Percentiles rank a stretch among this genome's conserved stretches.
Evolutionary conservation across 768 basidiomycete genomes (phyloP).

Genomic region (Tubosaeta sp.): DNA sequence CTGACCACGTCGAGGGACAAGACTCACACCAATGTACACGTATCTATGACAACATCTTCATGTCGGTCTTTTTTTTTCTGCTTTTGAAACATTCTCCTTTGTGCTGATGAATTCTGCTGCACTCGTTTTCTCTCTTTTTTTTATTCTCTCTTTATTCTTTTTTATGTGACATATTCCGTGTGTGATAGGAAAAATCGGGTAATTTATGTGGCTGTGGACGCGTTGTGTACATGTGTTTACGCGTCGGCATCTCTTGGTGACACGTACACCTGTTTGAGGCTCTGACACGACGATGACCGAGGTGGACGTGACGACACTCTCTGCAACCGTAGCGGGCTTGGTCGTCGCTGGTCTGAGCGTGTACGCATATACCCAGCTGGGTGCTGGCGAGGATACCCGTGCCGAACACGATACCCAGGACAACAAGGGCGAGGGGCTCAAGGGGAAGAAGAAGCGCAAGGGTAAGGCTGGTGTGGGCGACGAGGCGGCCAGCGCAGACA

Average conservation of each 20-base stretch:
- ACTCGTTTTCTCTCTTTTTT: background rate
- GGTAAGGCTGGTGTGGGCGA: background rate
- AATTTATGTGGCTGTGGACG: background rate
- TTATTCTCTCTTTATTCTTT: background rate
- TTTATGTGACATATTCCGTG: background rate
- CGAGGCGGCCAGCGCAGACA: too few relatives aligned
- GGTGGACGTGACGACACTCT: constrained; percentile 21
- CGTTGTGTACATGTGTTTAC: constrained; percentile 29
- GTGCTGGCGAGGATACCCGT: background rate
- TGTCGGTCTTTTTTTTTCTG: background rate
- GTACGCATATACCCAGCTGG: constrained; percentile 14
- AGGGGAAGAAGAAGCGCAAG: background rate
- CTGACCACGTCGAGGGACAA: too few relatives aligned
- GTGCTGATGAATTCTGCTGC: background rate
- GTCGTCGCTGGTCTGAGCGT: constrained; percentile 16
- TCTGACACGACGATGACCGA: background rate
- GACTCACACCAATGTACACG: constrained; percentile 4
- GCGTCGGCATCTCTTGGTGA: constrained; percentile 5
- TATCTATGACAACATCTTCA: constrained; percentile 8
- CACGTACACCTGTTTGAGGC: background rate
- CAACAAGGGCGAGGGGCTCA: background rate
- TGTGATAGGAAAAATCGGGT: background rate
- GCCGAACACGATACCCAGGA: background rate
- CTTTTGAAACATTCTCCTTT: background rate
- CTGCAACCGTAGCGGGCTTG: constrained; percentile 35